phyloP scores from a whole-genome alignment of 768 basidiomycete species.

The Rhodotorula diobovata region DNA sequence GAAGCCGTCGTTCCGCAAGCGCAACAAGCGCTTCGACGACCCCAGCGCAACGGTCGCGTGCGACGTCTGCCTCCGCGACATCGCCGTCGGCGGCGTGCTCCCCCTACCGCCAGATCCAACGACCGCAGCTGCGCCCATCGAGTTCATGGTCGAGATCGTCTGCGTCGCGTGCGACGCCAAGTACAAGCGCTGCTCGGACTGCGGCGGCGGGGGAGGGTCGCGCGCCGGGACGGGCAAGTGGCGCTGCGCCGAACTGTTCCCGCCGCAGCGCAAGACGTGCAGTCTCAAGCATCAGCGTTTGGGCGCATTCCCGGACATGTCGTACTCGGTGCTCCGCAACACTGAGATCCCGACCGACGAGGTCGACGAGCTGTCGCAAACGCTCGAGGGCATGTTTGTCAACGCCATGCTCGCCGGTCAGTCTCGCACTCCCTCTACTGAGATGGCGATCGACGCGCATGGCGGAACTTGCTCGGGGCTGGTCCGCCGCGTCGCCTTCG shows the following conservation, averaged over 20 bases:
- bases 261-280: constrained; percentile 46
- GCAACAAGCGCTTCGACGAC: constrained; percentile 22
- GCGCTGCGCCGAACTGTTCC: constrained; percentile 48
- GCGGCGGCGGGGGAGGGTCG: constrained; percentile 47
- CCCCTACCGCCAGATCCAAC: constrained; percentile 13
- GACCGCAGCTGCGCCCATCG: not conserved
- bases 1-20: constrained; percentile 19
- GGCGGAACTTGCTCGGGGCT: too few species aligned
- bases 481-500: not conserved
- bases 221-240: constrained; percentile 48
- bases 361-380: constrained; percentile 3
- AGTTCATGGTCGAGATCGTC: constrained; percentile 29
- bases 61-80: constrained; percentile 32
- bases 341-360: constrained; percentile 23
- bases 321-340: constrained; percentile 16
- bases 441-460: too few species aligned
- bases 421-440: not conserved
- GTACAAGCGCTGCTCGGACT: constrained; percentile 31
- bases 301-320: constrained; percentile 22
- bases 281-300: constrained; percentile 44
- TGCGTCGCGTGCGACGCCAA: constrained; percentile 21
- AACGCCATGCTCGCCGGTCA: constrained; percentile 22
- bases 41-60: constrained; percentile 5
- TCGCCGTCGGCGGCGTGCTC: constrained; percentile 28
- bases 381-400: constrained; percentile 11